These are phyloP conservation scores for Myxozyma neotropica DNA, from an alignment of 805 yeast species.

Conservation along the genomic window DNA sequence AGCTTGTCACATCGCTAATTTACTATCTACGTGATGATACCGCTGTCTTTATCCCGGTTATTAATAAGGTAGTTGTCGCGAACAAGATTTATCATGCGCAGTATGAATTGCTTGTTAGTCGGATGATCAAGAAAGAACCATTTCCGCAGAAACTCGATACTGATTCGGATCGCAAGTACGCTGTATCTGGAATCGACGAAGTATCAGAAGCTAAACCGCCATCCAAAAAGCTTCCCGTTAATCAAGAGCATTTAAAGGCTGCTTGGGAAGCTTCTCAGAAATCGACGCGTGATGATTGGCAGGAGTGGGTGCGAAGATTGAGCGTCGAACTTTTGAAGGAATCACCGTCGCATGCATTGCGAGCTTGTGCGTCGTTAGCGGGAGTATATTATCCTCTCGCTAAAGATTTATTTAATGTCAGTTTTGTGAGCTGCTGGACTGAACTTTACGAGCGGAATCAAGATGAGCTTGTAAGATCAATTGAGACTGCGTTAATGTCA, in stretches of 20 bases:
- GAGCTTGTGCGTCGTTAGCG: conserved; percentile 91
- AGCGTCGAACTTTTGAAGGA: conserved; percentile 85
- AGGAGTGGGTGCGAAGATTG: conserved; percentile 90
- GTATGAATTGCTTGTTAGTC: conserved; percentile 79
- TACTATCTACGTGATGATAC: conserved; percentile 83
- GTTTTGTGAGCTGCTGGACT: conserved; percentile 95
- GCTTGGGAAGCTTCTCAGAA: conserved; percentile 93
- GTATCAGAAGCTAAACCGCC: conserved; percentile 66
- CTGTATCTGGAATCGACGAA: conserved; percentile 48
- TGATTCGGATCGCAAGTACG: conserved; percentile 58
- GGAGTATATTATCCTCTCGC: conserved; percentile 86
- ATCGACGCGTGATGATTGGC: conserved; percentile 95
- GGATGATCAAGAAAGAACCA: conserved; percentile 80
- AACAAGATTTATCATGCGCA: conserved; percentile 68
- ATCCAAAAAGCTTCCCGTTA: conserved; percentile 71
- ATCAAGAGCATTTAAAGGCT: conserved; percentile 63
- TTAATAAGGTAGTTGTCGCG: conserved; percentile 60
- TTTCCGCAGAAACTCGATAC: conserved; percentile 74
- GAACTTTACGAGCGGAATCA: conserved; percentile 86
- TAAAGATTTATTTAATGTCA: conserved; percentile 86
- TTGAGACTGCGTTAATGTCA: conserved; percentile 84
- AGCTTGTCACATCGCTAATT: conserved; percentile 71
- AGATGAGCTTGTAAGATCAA: conserved; percentile 81
- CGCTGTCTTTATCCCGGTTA: conserved; percentile 80
- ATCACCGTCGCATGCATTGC: conserved; percentile 89